Base-by-base conservation (phyloP, 108 stramenopile species). In the Nannochloropsis oceanica region DNA sequence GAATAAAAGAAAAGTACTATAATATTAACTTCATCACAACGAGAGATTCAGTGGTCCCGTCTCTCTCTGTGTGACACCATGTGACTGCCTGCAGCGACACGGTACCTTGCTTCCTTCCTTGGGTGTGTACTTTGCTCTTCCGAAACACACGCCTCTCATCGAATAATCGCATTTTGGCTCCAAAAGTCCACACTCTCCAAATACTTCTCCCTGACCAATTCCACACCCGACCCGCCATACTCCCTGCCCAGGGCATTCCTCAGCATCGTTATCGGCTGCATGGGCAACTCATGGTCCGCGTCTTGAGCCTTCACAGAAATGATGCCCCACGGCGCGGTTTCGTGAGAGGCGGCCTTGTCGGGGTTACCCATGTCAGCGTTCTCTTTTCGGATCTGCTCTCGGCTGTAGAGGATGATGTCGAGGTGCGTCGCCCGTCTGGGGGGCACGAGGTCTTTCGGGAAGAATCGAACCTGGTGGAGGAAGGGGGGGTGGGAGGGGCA, bases 261-360 rank as follows among this genome's bases (percentile, higher is more conserved):
- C 97, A 99, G 96, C 59, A 95, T 95, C 9, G 98, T 99, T 86
- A 99, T 99, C 7, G 97, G 95, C 27, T 94, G 96, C 97, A 97
- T 97, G 73, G 98, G 98, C 11, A 98, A 91, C 88, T 99, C 98
- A 73, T 88, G 84, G 86, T 94, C 93, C 11, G 94, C 93, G 81
- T 95, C 93, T 87, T 99, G 98, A 44, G 96, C 95, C 89, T 99
- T 99, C 84, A 99, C 95, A 80, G 94, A 94, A 25, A 99, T 95
- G 84, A 99, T 97, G 7, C 96, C 96, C 98, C 98, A 99, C 0
- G 97, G 97, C 10, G 89, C 91, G 34, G 34, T 34, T 34, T 34
- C 34, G 43, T 82, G 50, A 10, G 86, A 80, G n/a, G 34, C 80
- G 9, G 79, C 43, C 13, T 86, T 46, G 13, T 85, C 50, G 13